These are phyloP conservation scores for Endoconidiophora laricicola DNA, from an alignment of 2,329 filamentous ascomycete genomes.

Conservation along the genomic window DNA sequence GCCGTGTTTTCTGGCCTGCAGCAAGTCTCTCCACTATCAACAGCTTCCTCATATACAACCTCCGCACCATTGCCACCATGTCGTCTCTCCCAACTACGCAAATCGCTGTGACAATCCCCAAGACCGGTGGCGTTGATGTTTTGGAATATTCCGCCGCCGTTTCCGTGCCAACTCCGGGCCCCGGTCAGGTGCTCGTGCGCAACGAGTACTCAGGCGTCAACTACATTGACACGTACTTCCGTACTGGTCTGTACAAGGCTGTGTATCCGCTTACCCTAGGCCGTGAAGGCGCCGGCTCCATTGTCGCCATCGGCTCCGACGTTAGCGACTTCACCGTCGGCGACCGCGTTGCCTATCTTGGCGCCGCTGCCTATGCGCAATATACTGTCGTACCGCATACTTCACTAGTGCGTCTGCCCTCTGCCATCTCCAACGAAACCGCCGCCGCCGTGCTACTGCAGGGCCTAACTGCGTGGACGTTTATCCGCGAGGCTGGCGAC, in stretches of 20 bases:
- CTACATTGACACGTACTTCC: constrained; percentile 60
- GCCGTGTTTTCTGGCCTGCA: not conserved
- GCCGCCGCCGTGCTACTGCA: constrained; percentile 60
- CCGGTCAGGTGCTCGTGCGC: constrained; percentile 42
- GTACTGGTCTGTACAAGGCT: constrained; percentile 56
- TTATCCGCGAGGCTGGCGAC: constrained; percentile 60
- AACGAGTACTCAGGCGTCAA: constrained; percentile 48
- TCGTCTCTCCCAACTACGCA: constrained; percentile 53
- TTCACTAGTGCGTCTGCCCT: constrained; percentile 46
- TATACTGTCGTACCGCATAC: constrained; percentile 36
- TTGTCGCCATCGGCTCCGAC: constrained; percentile 44
- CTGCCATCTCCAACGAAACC: constrained; percentile 39
- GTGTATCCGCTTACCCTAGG: constrained; percentile 58
- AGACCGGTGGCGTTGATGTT: constrained; percentile 51
- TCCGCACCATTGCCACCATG: constrained; percentile 33
- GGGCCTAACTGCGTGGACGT: constrained; percentile 65
- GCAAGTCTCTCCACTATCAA: not conserved
- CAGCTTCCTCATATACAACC: not conserved
- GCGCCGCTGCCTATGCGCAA: constrained; percentile 35
- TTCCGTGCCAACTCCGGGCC: constrained; percentile 32
- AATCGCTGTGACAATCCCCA: constrained; percentile 46
- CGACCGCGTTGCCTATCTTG: constrained; percentile 56
- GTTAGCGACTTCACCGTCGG: constrained; percentile 42
- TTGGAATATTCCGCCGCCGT: constrained; percentile 40
- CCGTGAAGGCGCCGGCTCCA: constrained; percentile 58